phyloP scores from a whole-genome alignment of 352 stramenopile genomes.

The Globisporangium irregulare region DNA sequence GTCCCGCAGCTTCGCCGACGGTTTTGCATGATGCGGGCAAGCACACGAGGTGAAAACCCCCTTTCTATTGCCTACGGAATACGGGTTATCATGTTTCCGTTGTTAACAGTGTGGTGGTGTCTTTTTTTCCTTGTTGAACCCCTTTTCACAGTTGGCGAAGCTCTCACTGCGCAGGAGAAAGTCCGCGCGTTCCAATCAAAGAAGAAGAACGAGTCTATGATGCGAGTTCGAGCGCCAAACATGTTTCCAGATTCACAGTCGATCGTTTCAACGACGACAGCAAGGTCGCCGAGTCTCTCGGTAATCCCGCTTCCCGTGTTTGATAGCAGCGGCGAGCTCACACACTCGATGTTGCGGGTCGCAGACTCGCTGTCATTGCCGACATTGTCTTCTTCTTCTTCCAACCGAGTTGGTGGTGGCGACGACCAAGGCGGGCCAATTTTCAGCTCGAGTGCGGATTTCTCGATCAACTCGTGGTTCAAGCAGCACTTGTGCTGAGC shows the following conservation, averaged over 20 bases:
- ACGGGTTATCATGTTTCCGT: neutral
- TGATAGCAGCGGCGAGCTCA: conserved; percentile 1
- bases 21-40: conserved; percentile 34
- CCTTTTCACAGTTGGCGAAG: neutral
- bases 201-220: neutral
- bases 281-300: neutral
- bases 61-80: neutral
- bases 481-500: conserved; percentile 16
- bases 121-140: neutral
- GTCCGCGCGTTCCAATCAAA: neutral
- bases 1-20: conserved; percentile 16
- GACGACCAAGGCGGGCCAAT: neutral
- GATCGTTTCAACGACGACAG: neutral
- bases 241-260: conserved; percentile 13
- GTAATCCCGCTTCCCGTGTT: conserved; percentile 7
- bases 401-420: neutral
- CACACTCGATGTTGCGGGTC: conserved; percentile 21
- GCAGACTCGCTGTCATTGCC: neutral
- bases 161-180: conserved; percentile 8
- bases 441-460: conserved; percentile 38
- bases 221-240: conserved; percentile 12
- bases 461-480: conserved; percentile 45
- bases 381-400: neutral
- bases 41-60: conserved; percentile 23
- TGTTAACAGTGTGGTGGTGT: neutral